A percentile compares a stretch with the other conserved stretches of the same genome.
Evolutionary conservation across 345 rosid species (phyloP).

Genomic region (Eucalyptus curtisii): DNA sequence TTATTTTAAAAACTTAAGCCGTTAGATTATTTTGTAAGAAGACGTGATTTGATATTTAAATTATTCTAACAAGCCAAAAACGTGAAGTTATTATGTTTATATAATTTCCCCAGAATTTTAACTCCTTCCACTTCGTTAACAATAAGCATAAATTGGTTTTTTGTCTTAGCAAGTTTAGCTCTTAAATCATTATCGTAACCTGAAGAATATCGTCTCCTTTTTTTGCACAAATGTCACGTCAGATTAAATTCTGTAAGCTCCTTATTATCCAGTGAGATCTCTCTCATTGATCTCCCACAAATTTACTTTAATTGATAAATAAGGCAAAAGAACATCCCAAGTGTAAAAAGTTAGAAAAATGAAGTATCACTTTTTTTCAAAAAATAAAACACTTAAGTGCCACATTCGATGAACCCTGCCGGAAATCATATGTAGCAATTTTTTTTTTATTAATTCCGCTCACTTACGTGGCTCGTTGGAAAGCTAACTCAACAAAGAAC

Average conservation of each 20-base stretch:
- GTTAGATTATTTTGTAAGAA: background rate
- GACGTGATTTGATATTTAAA: background rate
- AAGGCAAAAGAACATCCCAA: no score
- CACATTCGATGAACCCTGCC: accelerated
- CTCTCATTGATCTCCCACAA: background rate
- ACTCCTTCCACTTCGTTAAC: background rate
- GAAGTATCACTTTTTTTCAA: no score
- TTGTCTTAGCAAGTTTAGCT: background rate
- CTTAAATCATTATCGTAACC: background rate
- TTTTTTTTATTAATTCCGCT: no score
- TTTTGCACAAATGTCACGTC: background rate
- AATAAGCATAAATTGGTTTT: background rate
- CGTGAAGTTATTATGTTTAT: background rate
- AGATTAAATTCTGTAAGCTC: background rate
- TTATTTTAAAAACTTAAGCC: background rate
- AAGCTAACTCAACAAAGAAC: no score
- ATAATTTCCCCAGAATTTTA: background rate
- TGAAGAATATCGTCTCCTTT: background rate
- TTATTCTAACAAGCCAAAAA: background rate
- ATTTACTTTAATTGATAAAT: background rate
- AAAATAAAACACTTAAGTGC: no score
- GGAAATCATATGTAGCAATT: no score
- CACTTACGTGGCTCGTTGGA: no score
- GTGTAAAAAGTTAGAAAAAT: no score
- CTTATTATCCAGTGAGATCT: background rate